phyloP scores from a whole-genome alignment of 2,329 filamentous ascomycete species.

The Diaporthe humulicola region DNA sequence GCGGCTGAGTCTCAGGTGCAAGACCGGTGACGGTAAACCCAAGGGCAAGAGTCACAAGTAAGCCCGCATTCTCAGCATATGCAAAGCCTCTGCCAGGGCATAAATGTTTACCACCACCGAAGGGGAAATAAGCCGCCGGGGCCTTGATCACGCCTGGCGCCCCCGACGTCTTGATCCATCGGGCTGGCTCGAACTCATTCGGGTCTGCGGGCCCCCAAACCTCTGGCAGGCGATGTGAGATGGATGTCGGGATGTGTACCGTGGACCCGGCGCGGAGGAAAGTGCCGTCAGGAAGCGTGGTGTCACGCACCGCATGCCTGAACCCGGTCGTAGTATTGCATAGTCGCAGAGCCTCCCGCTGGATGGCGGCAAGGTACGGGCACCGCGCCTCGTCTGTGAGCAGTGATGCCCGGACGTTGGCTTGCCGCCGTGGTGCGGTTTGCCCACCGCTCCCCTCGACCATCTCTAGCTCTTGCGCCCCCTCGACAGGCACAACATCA shows the following conservation, averaged over 20 bases:
- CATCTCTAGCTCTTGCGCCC: neutral
- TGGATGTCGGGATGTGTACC: neutral
- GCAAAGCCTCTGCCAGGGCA: neutral
- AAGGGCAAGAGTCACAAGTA: slow-evolving; percentile 4
- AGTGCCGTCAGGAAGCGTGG: slow-evolving; percentile 8
- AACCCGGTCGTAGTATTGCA: slow-evolving; percentile 17
- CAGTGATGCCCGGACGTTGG: neutral
- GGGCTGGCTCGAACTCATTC: slow-evolving; percentile 6
- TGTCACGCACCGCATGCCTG: slow-evolving; percentile 2
- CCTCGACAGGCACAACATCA: neutral
- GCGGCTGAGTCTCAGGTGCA: neutral
- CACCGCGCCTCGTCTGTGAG: neutral
- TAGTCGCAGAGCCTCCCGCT: slow-evolving; percentile 16
- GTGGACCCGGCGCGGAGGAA: neutral
- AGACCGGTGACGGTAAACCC: slow-evolving; percentile 6
- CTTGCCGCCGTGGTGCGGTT: neutral
- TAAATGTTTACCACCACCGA: neutral
- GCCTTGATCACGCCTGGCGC: neutral
- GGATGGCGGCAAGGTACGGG: slow-evolving; percentile 10
- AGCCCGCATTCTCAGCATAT: slow-evolving; percentile 3
- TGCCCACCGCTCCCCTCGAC: too few relatives aligned
- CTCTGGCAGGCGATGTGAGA: neutral
- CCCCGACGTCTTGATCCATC: neutral
- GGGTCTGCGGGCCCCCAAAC: slow-evolving; percentile 2
- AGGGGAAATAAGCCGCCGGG: neutral